Base-by-base conservation (phyloP, 148 eudicot species). In the Nepenthes gracilis region DNA sequence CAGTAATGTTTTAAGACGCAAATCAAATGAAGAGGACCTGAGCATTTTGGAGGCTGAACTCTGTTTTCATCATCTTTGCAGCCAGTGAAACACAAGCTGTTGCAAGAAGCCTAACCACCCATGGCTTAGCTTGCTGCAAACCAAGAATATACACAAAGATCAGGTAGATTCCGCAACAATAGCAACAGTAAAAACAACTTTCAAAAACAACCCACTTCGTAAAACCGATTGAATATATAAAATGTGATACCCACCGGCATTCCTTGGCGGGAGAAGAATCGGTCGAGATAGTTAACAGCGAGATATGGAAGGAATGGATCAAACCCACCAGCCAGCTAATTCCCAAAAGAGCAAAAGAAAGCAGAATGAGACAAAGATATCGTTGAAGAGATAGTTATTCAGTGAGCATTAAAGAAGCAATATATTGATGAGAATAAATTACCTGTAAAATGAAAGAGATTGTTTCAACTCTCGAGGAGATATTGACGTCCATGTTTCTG, bases 261-360 rank as follows among this genome's bases (percentile, higher is more conserved):
- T 14, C 53, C 35, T 5, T 68, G 72, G 35, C 53, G 33, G 56
- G 77, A 77, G 32, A 83, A 74, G 66, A 80, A 83, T 0, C 87
- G 84, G 49, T 83, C 84, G 50, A 83, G 69, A 64, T 83, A 83
- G 67, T 80, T 80, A 52, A 80, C 34, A 45, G 87, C 80, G 40
- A 83, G 79, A 57, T 76, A 83, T 1, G 80, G 40, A 1, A 78
- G 35, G 35, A 65, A 62, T 1, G 79, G 67, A 15, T 77, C 80
- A 32, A 72, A 80, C 12, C 69, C 38, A 23, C n/a, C 63, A 15
- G 78, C 67, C 47, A 67, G 60, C 48, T 45, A 45, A 70, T 48
- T 65, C 54, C 53, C 11, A 49, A 23, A 23, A 23, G 23, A 8
- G 1, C 4, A 40, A 40, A 8, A 40, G 45, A 40, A 40, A 3